Base-by-base conservation (phyloP, 148 eudicot species). In the Hydrangea macrophylla region DNA sequence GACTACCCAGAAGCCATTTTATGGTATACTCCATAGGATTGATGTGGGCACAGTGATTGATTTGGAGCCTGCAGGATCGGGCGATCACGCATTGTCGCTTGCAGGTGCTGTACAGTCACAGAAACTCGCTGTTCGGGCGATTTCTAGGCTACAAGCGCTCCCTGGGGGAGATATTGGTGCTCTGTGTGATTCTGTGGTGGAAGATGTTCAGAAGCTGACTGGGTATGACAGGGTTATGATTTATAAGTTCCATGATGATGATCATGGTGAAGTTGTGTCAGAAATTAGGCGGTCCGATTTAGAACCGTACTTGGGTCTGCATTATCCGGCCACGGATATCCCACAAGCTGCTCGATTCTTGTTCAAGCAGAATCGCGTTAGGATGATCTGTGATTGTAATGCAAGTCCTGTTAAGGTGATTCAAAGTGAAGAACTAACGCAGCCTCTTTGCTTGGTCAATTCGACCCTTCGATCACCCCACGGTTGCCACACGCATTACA, bases 221-320 rank as follows among this genome's bases (percentile, higher is more conserved):
- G 82, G 80, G 9, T 78, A 72, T 45, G 85, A 79, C 22, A 64
- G 85, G 70, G 82, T 79, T 35, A 82, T 82, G 85, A 78, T 70
- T 2, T 82, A 78, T 62, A 82, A 73, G 65, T 82, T 79, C 61
- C 85, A 78, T 55, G 78, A 79, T 0, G 85, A 82, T 70, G 26
- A 75, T 6, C 85, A 82, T 66, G 82, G 85, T 57, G 82, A 82
- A 62, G 76, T 82, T 75, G 63, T 82, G 24, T 69, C 85, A 20
- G 85, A 79, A 54, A 59, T 50, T 44, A 73, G 74, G 28, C 72
- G 78, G 63, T 55, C 78, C 2, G 85, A 79, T 59, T 62, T 82
- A 36, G 80, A 79, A 9, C 80, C 85, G 1, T 82, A 78, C 58
- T 30, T 82, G 48, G 85, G 79, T 9, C 35, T 78, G 42, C 85